A percentile compares a stretch with the other conserved stretches of the same genome.
phyloP scores from a whole-genome alignment of 1,284 basidiomycete genomes.

The Trametes pubescens region DNA sequence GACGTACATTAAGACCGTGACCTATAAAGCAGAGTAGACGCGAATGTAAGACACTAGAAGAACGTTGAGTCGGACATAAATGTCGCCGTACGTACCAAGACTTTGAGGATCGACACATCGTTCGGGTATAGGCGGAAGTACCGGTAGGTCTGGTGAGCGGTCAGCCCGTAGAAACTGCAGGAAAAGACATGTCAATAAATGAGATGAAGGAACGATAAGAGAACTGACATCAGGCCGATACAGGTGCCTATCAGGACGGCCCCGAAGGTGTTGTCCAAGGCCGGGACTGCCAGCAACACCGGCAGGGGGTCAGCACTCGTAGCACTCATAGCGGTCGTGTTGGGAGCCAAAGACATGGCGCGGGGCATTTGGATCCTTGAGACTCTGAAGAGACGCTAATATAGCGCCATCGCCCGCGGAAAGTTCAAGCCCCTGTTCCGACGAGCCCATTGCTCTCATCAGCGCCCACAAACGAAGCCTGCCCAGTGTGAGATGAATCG shows the following conservation, averaged over 20 bases:
- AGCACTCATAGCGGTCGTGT: background rate
- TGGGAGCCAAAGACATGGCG: background rate
- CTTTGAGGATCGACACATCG: constrained; percentile 8
- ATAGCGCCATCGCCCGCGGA: background rate
- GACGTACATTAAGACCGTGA: background rate
- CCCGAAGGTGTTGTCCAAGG: constrained; percentile 22
- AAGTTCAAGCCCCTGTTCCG: background rate
- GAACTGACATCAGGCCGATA: constrained; percentile 15
- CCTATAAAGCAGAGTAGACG: constrained; percentile 1
- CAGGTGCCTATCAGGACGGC: constrained; percentile 17
- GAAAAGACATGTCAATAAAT: background rate
- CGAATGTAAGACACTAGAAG: background rate
- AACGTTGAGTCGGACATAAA: background rate
- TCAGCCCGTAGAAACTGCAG: constrained; percentile 20
- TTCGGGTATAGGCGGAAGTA: constrained; percentile 23
- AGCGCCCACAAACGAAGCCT: constrained; percentile 6
- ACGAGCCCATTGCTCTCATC: background rate
- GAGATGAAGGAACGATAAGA: no score
- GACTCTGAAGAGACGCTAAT: background rate
- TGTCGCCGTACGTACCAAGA: constrained; percentile 6
- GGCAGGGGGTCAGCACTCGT: background rate
- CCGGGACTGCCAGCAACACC: background rate
- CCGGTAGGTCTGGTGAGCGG: constrained; percentile 15
- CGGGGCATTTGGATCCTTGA: background rate
- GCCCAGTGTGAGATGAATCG: constrained; percentile 6